Evolutionary conservation across 140 eudicot species (phyloP).

Genomic region (Ambrosia hybrid): DNA sequence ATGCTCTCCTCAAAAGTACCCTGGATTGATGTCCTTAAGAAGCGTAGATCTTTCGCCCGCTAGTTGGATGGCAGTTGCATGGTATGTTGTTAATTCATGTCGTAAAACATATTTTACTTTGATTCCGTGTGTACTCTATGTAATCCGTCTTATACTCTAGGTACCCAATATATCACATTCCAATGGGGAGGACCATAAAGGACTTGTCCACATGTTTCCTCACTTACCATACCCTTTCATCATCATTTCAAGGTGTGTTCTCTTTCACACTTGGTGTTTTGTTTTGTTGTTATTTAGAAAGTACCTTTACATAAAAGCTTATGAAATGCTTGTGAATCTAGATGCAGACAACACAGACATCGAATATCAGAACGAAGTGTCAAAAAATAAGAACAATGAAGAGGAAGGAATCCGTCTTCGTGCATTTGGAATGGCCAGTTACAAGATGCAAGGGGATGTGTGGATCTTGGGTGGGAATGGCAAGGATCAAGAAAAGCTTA

Average conservation of each 20-base stretch:
- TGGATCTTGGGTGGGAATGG: constrained; percentile 70
- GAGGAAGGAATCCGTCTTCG: constrained; percentile 58
- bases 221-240: constrained; percentile 89
- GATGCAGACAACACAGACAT: constrained; percentile 36
- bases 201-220: constrained; percentile 89
- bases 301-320: constrained; percentile 13
- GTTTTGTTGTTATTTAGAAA: background rate
- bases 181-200: constrained; percentile 82
- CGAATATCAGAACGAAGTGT: constrained; percentile 39
- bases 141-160: constrained; percentile 27
- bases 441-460: constrained; percentile 80
- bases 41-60: constrained; percentile 97
- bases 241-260: constrained; percentile 82
- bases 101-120: background rate
- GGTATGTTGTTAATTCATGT: constrained; percentile 33
- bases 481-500: constrained; percentile 61
- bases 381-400: constrained; percentile 33
- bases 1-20: constrained; percentile 68
- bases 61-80: constrained; percentile 96
- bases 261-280: background rate
- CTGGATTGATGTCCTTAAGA: constrained; percentile 80
- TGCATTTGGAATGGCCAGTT: constrained; percentile 80
- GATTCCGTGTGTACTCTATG: too few relatives aligned
- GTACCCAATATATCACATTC: constrained; percentile 95
- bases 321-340: background rate